Conservation (phyloP, 495 filamentous ascomycete species). For the Elasticomyces elasticus region DNA sequence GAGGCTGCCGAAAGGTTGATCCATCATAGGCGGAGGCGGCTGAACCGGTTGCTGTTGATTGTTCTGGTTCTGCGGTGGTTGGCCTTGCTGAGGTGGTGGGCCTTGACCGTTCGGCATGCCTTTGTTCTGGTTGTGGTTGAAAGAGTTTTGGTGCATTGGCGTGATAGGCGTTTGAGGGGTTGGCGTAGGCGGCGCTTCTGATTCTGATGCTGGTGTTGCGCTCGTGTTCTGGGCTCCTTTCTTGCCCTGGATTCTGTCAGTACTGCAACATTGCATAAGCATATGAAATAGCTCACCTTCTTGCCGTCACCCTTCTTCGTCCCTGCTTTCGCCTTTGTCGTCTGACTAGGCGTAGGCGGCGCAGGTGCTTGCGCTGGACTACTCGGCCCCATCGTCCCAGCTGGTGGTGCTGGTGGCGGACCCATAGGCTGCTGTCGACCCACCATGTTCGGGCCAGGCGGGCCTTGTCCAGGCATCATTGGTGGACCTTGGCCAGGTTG, state of each 20-base stretch:
- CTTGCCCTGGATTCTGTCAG: conserved; percentile 41
- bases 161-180: conserved; percentile 81
- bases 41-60: not conserved
- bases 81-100: conserved; percentile 35
- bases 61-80: conserved; percentile 23
- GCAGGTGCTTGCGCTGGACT: conserved; percentile 73
- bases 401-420: conserved; percentile 78
- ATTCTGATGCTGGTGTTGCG: conserved; percentile 68
- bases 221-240: conserved; percentile 55
- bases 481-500: conserved; percentile 32
- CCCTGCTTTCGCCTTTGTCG: conserved; percentile 70
- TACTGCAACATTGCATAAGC: conserved; percentile 19
- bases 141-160: conserved; percentile 59
- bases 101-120: conserved; percentile 39
- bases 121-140: conserved; percentile 47
- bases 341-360: conserved; percentile 76
- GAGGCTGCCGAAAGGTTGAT: conserved; percentile 6
- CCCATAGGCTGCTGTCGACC: conserved; percentile 56
- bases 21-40: not conserved
- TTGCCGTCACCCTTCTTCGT: conserved; percentile 61
- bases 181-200: conserved; percentile 62
- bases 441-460: conserved; percentile 33
- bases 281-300: conserved; percentile 54
- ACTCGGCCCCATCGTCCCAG: conserved; percentile 58
- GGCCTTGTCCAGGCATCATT: conserved; percentile 6